Evolutionary conservation across 805 yeast genomes (phyloP), one percentile per base, ranked within the genome.

Genomic region (Candida pseudoglaebosa): DNA sequence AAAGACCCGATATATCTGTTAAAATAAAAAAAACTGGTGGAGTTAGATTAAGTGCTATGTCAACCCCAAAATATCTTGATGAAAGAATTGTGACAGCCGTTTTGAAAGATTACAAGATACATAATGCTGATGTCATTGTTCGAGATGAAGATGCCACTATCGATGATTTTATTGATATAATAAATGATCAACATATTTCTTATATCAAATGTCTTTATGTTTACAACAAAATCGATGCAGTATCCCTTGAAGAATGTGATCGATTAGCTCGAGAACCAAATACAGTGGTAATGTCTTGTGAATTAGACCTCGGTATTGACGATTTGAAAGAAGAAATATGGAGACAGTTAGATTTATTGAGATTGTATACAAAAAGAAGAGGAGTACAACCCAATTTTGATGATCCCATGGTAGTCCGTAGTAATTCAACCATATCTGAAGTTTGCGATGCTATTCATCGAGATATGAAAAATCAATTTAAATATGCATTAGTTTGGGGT

Each of bases 401-500:
- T 35, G 97, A 90, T 43, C 98, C 99, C 1, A 75, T 90, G 76
- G 96, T 91, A 36, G 95, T 93, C 10, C 73, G 98, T 50, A 74
- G 71, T 40, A 75, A 80, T 39, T 82, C 95, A 5, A 72, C 93
- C 2, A 78, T 91, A 38, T 91, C 83, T 47, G 88, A 82, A 48
- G 87, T 91, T 20, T 91, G 99, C 67, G 90, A 91, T 56, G 75
- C 93, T 9, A 83, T 91, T 45, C 98, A 91, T 59, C 77, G 95
- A 50, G 96, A 90, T 53, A 84, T 91, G 72, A 90, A 89, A 55
- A 81, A 84, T 47, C 87, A 84, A 53, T 91, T 93, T 71, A 87
- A 89, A 59, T 89, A 90, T 58, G 98, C 98, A 0, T 64, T 89
- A 53, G 96, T 91, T 4, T 91, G 98, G 97, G 99, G 99, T 0